Percentiles rank a stretch among this genome's conserved stretches.
phyloP scores from a whole-genome alignment of 352 stramenopile genomes.

The Phytophthora agathidicida region DNA sequence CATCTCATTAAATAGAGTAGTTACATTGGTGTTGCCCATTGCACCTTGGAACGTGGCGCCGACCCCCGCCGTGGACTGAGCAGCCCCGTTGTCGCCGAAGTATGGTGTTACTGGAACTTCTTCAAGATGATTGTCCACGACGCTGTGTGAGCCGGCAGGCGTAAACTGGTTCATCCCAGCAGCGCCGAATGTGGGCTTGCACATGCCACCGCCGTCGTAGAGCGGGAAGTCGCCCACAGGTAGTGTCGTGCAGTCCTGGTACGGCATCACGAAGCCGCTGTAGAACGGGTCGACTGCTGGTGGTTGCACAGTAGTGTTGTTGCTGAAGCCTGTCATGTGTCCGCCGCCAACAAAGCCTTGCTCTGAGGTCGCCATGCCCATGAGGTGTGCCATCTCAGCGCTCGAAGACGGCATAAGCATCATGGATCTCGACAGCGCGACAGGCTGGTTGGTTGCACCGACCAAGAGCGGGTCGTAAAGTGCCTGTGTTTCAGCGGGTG shows the following conservation, averaged over 20 bases:
- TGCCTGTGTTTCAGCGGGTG: background rate
- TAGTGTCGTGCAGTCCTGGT: conserved; percentile 21
- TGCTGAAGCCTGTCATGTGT: conserved; percentile 3
- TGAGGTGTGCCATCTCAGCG: conserved; percentile 18
- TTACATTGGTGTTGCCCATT: conserved; percentile 9
- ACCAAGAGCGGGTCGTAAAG: conserved; percentile 17
- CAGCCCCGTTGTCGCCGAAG: conserved; percentile 2
- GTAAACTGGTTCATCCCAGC: conserved; percentile 7
- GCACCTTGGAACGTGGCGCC: conserved; percentile 1
- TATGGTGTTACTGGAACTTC: conserved; percentile 8
- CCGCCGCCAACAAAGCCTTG: conserved; percentile 3
- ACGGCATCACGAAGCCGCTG: conserved; percentile 24
- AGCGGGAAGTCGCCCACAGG: conserved; percentile 26
- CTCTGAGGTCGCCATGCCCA: conserved; percentile 12
- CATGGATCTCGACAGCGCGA: conserved; percentile 11
- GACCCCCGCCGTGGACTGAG: conserved; percentile 1
- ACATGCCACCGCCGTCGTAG: conserved; percentile 11
- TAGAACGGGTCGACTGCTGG: conserved; percentile 5
- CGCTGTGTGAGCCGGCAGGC: background rate
- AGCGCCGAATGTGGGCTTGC: conserved; percentile 5
- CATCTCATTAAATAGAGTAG: conserved; percentile 23
- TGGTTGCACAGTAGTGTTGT: conserved; percentile 9
- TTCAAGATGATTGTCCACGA: conserved; percentile 18
- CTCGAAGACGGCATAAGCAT: conserved; percentile 10
- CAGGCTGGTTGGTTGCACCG: conserved; percentile 5